These are phyloP conservation scores for Funneliformis mosseae DNA, from an alignment of 192 early-diverging fungal species.

Conservation along the genomic window DNA sequence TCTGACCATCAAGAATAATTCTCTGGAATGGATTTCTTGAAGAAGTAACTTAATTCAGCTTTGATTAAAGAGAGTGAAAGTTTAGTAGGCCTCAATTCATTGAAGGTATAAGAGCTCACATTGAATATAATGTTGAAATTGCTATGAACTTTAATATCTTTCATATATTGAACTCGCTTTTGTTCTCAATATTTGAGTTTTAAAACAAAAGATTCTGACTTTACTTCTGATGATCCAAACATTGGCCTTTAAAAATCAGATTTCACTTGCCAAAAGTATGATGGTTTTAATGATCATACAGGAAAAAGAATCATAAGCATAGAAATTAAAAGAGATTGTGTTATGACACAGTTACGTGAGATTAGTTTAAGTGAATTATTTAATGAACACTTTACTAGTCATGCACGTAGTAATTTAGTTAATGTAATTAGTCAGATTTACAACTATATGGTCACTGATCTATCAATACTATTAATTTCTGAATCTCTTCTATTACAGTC, in stretches of 20 bases:
- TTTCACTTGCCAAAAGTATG: conserved; percentile 28
- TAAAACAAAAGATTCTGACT: conserved; percentile 30
- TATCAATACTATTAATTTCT: conserved; percentile 26
- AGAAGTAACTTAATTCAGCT: conserved; percentile 18
- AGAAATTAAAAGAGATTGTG: conserved; percentile 24
- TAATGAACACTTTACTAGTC: too few species aligned
- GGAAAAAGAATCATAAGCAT: conserved; percentile 24
- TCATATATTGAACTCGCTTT: conserved; percentile 23
- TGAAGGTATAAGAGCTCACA: conserved; percentile 29
- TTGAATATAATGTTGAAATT: conserved; percentile 27
- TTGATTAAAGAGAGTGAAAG: conserved; percentile 16
- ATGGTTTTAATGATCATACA: conserved; percentile 13
- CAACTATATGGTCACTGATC: conserved; percentile 28
- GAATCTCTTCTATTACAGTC: conserved; percentile 6
- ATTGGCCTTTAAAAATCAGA: conserved; percentile 21
- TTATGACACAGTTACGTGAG: conserved; percentile 16
- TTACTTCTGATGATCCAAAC: conserved; percentile 27
- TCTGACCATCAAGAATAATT: conserved; percentile 28
- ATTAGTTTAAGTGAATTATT: conserved; percentile 9
- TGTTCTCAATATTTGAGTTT: conserved; percentile 18
- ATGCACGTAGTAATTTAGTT: neutral
- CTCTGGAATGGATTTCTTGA: conserved; percentile 27
- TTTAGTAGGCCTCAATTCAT: conserved; percentile 19
- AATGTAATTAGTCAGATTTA: conserved; percentile 23
- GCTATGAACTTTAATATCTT: conserved; percentile 28